Evolutionary conservation across 768 basidiomycete genomes (phyloP).

Genomic region (Naematelia encephala): DNA sequence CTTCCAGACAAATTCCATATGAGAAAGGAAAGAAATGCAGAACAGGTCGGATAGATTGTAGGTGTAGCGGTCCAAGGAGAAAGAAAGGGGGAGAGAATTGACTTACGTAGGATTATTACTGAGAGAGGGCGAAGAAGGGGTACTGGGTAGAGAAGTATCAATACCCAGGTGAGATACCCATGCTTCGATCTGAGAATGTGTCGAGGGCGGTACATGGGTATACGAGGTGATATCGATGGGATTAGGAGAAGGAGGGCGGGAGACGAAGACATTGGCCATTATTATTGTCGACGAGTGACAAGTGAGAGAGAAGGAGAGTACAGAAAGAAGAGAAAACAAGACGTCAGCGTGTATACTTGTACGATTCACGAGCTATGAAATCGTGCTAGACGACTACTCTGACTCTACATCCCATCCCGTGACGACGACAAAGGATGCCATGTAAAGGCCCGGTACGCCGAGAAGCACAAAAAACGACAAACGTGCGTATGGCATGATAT

Average conservation of each 20-base stretch:
- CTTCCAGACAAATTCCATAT: not conserved
- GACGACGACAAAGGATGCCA: not conserved
- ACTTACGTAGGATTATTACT: conserved; percentile 14
- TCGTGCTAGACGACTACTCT: too few species aligned
- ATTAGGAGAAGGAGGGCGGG: not conserved
- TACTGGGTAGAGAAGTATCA: conserved; percentile 35
- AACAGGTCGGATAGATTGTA: not conserved
- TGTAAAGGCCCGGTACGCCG: too few species aligned
- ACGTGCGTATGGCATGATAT: too few species aligned
- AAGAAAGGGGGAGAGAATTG: not conserved
- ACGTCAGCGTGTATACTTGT: not conserved
- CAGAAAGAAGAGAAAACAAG: not conserved
- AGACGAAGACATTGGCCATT: not conserved
- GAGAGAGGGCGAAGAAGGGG: conserved; percentile 25
- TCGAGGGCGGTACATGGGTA: not conserved
- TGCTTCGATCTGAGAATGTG: conserved; percentile 34
- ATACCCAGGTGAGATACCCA: conserved; percentile 37
- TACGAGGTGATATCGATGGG: not conserved
- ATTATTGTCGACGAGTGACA: not conserved
- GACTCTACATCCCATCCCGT: too few species aligned
- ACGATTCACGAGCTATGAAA: too few species aligned
- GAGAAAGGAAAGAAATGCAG: not conserved
- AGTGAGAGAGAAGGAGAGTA: not conserved
- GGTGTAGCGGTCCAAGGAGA: not conserved
- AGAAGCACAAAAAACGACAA: not conserved